Evolutionary conservation across 768 basidiomycete species (phyloP).

Genomic region (Pulveroboletus sp.): DNA sequence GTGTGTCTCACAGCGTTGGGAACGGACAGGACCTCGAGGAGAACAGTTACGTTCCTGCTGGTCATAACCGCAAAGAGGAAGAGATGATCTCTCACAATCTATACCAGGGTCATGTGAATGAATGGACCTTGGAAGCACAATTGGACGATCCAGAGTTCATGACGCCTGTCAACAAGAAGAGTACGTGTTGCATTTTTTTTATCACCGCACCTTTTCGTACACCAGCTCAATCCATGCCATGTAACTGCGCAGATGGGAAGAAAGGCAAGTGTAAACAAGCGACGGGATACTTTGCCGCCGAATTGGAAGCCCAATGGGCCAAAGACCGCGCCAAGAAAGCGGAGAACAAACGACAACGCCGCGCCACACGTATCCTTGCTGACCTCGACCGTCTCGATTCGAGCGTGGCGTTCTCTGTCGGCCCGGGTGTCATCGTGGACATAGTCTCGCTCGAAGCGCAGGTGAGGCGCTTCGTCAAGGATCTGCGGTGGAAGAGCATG

Average conservation of each 20-base stretch:
- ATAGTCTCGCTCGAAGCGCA: conserved; percentile 62
- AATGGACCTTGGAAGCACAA: conserved; percentile 30
- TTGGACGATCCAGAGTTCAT: conserved; percentile 25
- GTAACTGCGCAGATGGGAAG: conserved; percentile 27
- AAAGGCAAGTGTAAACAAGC: conserved; percentile 14
- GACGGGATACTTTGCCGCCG: conserved; percentile 39
- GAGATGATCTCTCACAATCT: conserved; percentile 61
- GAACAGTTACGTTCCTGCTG: conserved; percentile 44
- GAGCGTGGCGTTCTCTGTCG: conserved; percentile 25
- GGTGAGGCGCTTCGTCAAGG: conserved; percentile 63
- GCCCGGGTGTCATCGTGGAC: conserved; percentile 52
- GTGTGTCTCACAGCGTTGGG: conserved; percentile 1
- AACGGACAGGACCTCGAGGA: conserved; percentile 63
- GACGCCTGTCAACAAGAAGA: conserved; percentile 32
- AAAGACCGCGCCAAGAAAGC: conserved; percentile 83
- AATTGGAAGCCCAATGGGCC: conserved; percentile 69
- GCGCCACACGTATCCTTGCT: conserved; percentile 46
- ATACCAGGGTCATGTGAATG: conserved; percentile 49
- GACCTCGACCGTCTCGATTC: conserved; percentile 57
- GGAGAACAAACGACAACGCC: conserved; percentile 60
- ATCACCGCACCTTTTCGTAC: neutral
- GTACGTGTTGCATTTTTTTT: conserved; percentile 37
- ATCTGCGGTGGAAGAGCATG: conserved; percentile 51
- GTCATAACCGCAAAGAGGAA: conserved; percentile 42
- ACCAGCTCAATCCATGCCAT: neutral